Conservation (phyloP, 23 red algal species). For the Rhodosorus marinus region DNA sequence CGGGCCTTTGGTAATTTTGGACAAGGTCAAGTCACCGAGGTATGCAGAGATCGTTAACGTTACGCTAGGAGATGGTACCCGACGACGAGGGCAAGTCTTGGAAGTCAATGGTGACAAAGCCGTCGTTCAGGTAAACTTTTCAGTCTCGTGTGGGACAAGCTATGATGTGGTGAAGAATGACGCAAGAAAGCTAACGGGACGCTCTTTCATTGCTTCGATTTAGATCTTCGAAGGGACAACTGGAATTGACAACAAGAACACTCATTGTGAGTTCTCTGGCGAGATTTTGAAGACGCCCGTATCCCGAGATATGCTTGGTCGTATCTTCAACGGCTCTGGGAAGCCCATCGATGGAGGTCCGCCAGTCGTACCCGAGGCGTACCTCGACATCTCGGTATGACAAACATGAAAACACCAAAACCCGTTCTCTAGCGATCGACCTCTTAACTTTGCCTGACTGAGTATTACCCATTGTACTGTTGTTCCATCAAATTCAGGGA, state of each 20-base stretch:
- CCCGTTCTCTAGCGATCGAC: no score
- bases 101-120: slow-evolving; percentile 90
- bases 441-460: no score
- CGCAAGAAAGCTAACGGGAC: background rate
- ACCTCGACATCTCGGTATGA: slow-evolving; percentile 82
- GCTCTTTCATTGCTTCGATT: no score
- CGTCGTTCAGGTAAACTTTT: slow-evolving; percentile 94
- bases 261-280: slow-evolving; percentile 77
- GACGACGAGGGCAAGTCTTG: slow-evolving; percentile 82
- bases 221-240: slow-evolving; percentile 96
- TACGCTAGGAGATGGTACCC: slow-evolving; percentile 76
- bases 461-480: no score
- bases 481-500: no score
- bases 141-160: background rate
- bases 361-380: slow-evolving; percentile 70
- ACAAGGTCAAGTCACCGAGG: slow-evolving; percentile 71
- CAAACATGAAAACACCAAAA: no score
- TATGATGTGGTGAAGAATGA: background rate
- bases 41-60: slow-evolving; percentile 92
- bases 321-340: slow-evolving; percentile 93
- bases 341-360: slow-evolving; percentile 94
- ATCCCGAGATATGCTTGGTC: slow-evolving; percentile 87
- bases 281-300: slow-evolving; percentile 83
- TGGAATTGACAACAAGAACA: slow-evolving; percentile 85
- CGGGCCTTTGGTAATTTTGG: slow-evolving; percentile 78